Evolutionary conservation across 164 flowering plant species (phyloP), one percentile per base, ranked within the genome.

Genomic region (Nymphaea colorata): DNA sequence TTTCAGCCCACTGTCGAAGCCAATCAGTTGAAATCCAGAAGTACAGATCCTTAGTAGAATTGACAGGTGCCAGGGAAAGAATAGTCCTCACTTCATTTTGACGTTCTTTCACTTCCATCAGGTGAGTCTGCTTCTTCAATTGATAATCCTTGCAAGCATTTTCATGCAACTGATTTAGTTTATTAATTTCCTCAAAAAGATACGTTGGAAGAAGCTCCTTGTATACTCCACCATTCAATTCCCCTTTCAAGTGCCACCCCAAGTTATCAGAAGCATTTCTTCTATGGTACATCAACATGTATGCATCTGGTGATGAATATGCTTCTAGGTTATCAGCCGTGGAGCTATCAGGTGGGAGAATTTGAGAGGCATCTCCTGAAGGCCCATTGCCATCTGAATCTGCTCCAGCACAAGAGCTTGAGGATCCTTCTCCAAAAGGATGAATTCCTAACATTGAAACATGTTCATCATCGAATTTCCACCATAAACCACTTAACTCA

Each of bases 1-100:
- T 84, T 71, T 95, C 98, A 70, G 94, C 85, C 98, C 99, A 95
- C 59, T 79, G 86, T 8, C 97, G 98, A 79, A 95, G 96, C 98
- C 99, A 95, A 57, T 95, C 98, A 8, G 83, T 69, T 12, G 93
- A 81, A 67, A 95, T 82, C 99, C 98, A 95, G 73, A 70, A 90
- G 74, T 77, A 92, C 17, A 84, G 82, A 67, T 89, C 86, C 67
- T 80, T 87, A 61, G 64, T 66, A 44, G 97, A 86, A 44, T 41
- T 73, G 68, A 89, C 99, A 66, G 98, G 85, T 57, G 93, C 96
- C 74, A 84, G 94, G 70, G 87, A 80, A 70, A 95, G 88, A 81
- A 95, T 69, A 45, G 84, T 82, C 61, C 91, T 83, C 64, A 92
- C 96, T 83, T 95, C 98, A 67, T 83, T 79, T 72, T 88, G 81